phyloP scores from a whole-genome alignment of 257 asterid species.

The Echium plantagineum region DNA sequence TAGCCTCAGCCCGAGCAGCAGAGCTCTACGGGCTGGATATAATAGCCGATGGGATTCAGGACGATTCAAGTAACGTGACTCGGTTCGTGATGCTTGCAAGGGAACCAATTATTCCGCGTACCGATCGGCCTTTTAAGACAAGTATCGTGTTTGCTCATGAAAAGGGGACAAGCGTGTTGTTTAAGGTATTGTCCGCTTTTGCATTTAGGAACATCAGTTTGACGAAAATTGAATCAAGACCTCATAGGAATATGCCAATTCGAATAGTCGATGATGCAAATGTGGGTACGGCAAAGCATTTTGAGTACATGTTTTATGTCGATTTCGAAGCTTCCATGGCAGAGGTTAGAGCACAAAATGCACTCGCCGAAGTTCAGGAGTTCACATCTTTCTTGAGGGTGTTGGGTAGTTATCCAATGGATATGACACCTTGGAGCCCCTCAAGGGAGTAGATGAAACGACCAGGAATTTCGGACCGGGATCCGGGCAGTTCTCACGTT shows the following conservation, averaged over 20 bases:
- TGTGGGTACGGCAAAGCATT: constrained; percentile 64
- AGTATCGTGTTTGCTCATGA: constrained; percentile 86
- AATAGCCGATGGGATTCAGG: constrained; percentile 68
- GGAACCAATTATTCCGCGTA: constrained; percentile 71
- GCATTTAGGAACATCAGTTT: constrained; percentile 70
- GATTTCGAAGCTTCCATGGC: constrained; percentile 96
- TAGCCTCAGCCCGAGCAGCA: constrained; percentile 84
- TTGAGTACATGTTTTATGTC: constrained; percentile 74
- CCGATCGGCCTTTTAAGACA: constrained; percentile 81
- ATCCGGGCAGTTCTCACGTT: no score
- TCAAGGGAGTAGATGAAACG: constrained; percentile 15
- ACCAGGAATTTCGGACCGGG: no score
- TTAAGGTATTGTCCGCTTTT: constrained; percentile 77
- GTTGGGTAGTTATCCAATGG: constrained; percentile 5
- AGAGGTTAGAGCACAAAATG: constrained; percentile 81
- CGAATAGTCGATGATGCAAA: constrained; percentile 51
- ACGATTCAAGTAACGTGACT: constrained; percentile 74
- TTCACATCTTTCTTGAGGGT: constrained; percentile 5
- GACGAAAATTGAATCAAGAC: constrained; percentile 86
- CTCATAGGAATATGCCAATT: constrained; percentile 67
- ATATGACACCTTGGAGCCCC: constrained; percentile 3
- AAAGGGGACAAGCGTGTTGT: constrained; percentile 60
- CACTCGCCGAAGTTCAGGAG: constrained; percentile 61
- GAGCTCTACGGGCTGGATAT: constrained; percentile 61
- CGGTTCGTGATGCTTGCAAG: constrained; percentile 91